Conservation (phyloP, 129 eudicot species). For the Flaveria robusta region DNA sequence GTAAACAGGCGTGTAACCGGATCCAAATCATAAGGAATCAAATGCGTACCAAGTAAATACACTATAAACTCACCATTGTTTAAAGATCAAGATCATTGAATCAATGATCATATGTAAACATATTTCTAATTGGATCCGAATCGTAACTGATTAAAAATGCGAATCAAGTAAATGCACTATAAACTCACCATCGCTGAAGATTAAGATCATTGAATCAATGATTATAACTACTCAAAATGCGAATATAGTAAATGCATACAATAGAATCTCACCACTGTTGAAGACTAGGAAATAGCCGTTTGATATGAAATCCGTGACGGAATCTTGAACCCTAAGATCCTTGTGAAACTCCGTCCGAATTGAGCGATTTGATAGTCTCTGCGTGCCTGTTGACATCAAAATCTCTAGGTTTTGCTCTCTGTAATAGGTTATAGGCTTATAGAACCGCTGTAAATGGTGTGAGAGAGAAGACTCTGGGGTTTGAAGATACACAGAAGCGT, state of each 20-base stretch:
- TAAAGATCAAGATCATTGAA: not conserved
- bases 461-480: too few species aligned
- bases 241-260: too few species aligned
- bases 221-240: too few species aligned
- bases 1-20: too few species aligned
- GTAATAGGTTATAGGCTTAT: slow-evolving; percentile 12
- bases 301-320: slow-evolving; percentile 36
- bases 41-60: too few species aligned
- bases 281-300: slow-evolving; percentile 1
- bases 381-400: slow-evolving; percentile 17
- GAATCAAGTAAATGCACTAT: slow-evolving; percentile 8
- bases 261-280: too few species aligned
- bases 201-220: not conserved
- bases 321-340: slow-evolving; percentile 45
- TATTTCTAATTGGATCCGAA: slow-evolving; percentile 48
- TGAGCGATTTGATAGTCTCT: slow-evolving; percentile 26
- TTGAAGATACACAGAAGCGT: too few species aligned
- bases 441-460: too few species aligned
- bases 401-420: slow-evolving; percentile 20
- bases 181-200: slow-evolving; percentile 53
- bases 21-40: too few species aligned
- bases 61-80: too few species aligned
- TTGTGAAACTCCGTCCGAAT: slow-evolving; percentile 30
- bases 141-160: slow-evolving; percentile 21
- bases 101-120: slow-evolving; percentile 18